A percentile compares a stretch with the other conserved stretches of the same genome.
phyloP scores from a whole-genome alignment of 116 monocot species.

The Trichopus zeylanicus region DNA sequence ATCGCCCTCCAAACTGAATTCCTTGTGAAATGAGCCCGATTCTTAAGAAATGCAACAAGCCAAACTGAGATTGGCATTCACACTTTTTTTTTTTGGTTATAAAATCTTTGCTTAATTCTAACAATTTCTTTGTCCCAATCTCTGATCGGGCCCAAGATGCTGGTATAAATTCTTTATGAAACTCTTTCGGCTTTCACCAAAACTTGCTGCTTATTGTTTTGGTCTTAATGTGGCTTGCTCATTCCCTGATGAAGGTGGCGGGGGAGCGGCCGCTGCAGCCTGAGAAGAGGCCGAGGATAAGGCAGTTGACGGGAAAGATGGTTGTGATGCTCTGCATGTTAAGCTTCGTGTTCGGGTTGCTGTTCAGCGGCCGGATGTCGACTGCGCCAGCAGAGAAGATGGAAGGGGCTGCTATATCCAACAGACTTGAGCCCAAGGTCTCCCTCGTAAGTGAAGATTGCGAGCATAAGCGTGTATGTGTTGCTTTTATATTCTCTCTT shows the following conservation, averaged over 20 bases:
- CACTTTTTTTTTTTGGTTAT: too few relatives aligned
- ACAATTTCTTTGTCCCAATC: too few relatives aligned
- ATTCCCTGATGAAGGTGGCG: conserved; percentile 21
- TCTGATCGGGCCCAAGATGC: too few relatives aligned
- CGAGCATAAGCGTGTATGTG: conserved; percentile 13
- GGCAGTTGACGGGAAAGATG: conserved; percentile 33
- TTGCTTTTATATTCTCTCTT: not conserved
- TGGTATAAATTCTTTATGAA: too few relatives aligned
- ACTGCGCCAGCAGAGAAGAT: conserved; percentile 4
- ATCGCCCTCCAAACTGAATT: conserved; percentile 19
- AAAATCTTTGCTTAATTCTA: too few relatives aligned
- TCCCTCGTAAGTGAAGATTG: conserved; percentile 15
- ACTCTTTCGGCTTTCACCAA: too few relatives aligned
- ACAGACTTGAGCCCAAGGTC: conserved; percentile 8
- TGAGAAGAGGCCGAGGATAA: conserved; percentile 51
- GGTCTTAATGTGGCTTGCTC: not conserved
- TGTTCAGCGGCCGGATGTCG: conserved; percentile 29
- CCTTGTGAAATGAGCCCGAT: not conserved
- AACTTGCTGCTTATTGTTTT: too few relatives aligned
- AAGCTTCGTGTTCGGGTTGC: conserved; percentile 50
- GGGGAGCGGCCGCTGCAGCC: conserved; percentile 24
- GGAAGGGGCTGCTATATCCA: not conserved
- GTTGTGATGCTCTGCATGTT: conserved; percentile 30
- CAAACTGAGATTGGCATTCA: too few relatives aligned
- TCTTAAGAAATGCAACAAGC: too few relatives aligned